phyloP scores from a whole-genome alignment of 768 basidiomycete genomes.

The Botryobasidium botryosum region DNA sequence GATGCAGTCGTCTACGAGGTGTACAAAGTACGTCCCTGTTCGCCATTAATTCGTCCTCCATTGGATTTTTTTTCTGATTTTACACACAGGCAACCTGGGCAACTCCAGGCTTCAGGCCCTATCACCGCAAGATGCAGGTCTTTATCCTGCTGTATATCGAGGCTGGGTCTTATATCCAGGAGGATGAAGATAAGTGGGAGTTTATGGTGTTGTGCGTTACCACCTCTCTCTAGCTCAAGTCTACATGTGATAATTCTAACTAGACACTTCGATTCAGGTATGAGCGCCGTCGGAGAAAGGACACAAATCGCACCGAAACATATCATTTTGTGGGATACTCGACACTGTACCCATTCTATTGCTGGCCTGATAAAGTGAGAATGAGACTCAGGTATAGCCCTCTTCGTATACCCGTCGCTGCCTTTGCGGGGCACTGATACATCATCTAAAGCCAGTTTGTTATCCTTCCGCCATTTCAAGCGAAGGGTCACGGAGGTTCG shows the following conservation, averaged over 20 bases:
- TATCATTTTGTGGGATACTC: slow-evolving; percentile 95
- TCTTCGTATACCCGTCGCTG: too few species aligned
- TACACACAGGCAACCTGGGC: slow-evolving; percentile 53
- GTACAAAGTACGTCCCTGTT: slow-evolving; percentile 55
- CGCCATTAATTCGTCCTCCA: not conserved
- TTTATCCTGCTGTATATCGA: slow-evolving; percentile 93
- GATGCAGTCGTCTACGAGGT: slow-evolving; percentile 69
- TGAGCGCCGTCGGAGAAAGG: slow-evolving; percentile 58
- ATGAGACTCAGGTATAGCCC: slow-evolving; percentile 80
- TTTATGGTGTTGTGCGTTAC: slow-evolving; percentile 36
- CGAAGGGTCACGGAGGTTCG: slow-evolving; percentile 57
- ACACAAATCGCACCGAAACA: slow-evolving; percentile 30
- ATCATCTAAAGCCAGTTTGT: slow-evolving; percentile 70
- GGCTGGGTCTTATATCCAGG: slow-evolving; percentile 85
- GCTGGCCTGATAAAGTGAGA: slow-evolving; percentile 80
- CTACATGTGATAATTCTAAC: too few species aligned
- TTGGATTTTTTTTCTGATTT: slow-evolving; percentile 3
- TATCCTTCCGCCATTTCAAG: slow-evolving; percentile 79
- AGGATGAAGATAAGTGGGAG: slow-evolving; percentile 89
- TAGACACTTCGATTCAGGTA: slow-evolving; percentile 53
- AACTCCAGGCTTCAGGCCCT: slow-evolving; percentile 78
- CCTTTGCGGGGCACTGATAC: too few species aligned
- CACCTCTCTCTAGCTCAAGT: not conserved
- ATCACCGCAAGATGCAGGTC: slow-evolving; percentile 82
- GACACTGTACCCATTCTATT: slow-evolving; percentile 89